Evolutionary conservation across 148 eudicot species (phyloP).

Genomic region (Hydrangea macrophylla): DNA sequence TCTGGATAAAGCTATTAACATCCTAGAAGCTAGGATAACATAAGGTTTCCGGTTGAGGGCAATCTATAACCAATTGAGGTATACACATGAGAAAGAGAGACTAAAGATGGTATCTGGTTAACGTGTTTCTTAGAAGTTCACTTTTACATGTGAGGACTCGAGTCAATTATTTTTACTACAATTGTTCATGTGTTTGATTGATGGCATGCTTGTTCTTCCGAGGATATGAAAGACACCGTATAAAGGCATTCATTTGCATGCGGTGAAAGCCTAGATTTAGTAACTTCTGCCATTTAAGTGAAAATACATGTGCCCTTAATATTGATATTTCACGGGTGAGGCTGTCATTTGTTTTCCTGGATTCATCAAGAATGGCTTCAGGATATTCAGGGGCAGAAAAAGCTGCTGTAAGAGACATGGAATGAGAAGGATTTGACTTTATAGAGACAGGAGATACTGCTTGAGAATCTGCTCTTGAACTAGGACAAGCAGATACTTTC

Average conservation of each 20-base stretch:
- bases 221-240: neutral
- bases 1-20: no score
- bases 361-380: constrained; percentile 32
- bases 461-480: constrained; percentile 47
- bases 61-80: neutral
- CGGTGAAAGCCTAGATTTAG: neutral
- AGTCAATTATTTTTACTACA: neutral
- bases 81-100: neutral
- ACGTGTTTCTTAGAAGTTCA: no score
- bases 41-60: no score
- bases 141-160: no score
- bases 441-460: constrained; percentile 56
- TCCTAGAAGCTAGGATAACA: no score
- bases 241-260: neutral
- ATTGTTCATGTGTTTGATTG: no score
- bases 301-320: constrained; percentile 53
- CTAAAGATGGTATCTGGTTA: neutral
- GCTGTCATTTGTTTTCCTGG: constrained; percentile 40
- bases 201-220: neutral
- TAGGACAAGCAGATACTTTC: constrained; percentile 51
- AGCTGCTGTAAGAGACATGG: constrained; percentile 36
- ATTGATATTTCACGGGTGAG: constrained; percentile 45
- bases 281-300: neutral
- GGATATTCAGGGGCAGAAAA: constrained; percentile 32
- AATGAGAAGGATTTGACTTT: constrained; percentile 51